These are phyloP conservation scores for Thermomucor indicae-seudaticae DNA, from an alignment of 371 early-diverging fungal genomes.

Conservation along the genomic window DNA sequence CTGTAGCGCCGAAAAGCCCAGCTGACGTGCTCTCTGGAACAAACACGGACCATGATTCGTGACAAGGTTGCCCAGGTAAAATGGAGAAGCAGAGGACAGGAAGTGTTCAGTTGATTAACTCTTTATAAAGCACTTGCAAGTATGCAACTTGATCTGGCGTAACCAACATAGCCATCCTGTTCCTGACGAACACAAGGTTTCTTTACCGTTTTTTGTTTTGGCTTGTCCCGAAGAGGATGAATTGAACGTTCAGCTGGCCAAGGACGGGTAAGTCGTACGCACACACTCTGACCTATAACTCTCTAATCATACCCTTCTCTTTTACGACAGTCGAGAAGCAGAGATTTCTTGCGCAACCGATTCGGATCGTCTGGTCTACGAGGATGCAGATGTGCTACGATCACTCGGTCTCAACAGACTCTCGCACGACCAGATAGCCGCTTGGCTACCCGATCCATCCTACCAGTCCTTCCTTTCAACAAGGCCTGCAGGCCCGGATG, in stretches of 20 bases:
- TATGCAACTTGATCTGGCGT: not conserved
- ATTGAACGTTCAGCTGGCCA: not conserved
- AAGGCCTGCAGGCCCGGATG: not conserved
- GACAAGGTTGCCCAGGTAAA: slow-evolving; percentile 12
- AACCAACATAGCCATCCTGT: not conserved
- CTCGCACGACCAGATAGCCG: slow-evolving; percentile 3
- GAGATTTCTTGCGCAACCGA: not conserved
- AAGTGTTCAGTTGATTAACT: too few species aligned
- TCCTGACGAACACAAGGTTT: not conserved
- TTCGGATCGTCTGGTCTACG: slow-evolving; percentile 1
- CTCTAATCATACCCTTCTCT: not conserved
- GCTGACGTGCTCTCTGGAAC: slow-evolving; percentile 6
- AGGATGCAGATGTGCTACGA: slow-evolving; percentile 5
- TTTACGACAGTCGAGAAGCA: slow-evolving; percentile 4
- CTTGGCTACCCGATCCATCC: slow-evolving; percentile 8
- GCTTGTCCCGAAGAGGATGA: slow-evolving; percentile 1
- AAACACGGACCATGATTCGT: slow-evolving; percentile 4
- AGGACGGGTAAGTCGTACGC: not conserved
- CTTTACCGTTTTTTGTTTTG: slow-evolving; percentile 5
- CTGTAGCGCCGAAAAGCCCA: slow-evolving; percentile 8
- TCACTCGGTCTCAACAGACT: slow-evolving; percentile 1
- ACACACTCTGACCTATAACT: not conserved
- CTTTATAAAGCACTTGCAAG: not conserved
- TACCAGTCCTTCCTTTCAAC: not conserved
- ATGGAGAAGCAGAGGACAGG: too few species aligned